Base-by-base conservation (phyloP, 2,329 filamentous ascomycete genomes). In the Colletotrichum sp. region DNA sequence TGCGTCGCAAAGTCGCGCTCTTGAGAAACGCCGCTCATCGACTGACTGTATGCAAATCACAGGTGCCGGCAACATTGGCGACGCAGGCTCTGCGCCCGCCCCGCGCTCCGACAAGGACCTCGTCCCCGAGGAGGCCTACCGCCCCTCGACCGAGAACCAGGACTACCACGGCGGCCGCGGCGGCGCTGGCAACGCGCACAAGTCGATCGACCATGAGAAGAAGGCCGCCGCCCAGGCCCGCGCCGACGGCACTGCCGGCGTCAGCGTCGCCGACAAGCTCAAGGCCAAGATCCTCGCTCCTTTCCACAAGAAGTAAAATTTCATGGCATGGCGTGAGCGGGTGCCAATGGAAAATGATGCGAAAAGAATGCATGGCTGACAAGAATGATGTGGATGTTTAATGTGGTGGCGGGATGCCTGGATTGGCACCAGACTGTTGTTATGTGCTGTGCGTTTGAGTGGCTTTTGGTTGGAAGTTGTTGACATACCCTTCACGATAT, bases 11-110 rank as follows among this genome's bases (percentile, higher is more conserved):
- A 63, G 8, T 32, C 59, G 19, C 30, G 30, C 59, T 61, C 28
- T 22, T 22, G 19, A 34, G 30, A 59, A 30, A 59, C 22, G 12
- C 25, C 55, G 55, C 25, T 59, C 15, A 11, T 30, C 12, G 25
- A 64, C 61, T 64, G 61, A 64, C 61, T 39, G n/a, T 11, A 8
- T 44, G 76, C 32, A 19, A 63, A 28, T 63, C 25, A 19, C 78
- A 92, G 90, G 90, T 64, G 88, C 88, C 25, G 91, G 90, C 73
- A 92, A 92, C 83, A 91, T 92, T 79, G 87, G 85, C 79, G 90
- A 92, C 78, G 80, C 85, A 22, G 86, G 86, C 80, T 82, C 80
- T 48, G 80, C 85, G 34, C 65, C 84, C 6, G 76, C 79, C 12
- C 80, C 83, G 64, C 89, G 90, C 79, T 83, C 81, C 30, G 91